A percentile compares a stretch with the other conserved stretches of the same genome.
Conservation (phyloP, 805 yeast species). For the Myxozyma neglecta region DNA sequence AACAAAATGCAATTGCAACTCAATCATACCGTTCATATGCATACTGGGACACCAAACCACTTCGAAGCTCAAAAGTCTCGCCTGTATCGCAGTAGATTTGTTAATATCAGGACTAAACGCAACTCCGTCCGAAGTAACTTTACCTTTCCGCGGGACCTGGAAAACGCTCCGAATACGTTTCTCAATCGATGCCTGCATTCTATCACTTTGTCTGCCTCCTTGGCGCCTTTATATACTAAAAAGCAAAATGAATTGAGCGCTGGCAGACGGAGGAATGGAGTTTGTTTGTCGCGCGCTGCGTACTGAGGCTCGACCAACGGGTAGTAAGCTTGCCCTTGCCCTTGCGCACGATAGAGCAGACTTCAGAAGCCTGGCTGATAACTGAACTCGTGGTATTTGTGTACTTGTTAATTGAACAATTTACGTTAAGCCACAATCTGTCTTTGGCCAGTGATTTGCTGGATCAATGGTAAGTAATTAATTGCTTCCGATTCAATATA, state of each 20-base stretch:
- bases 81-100: slow-evolving; percentile 42
- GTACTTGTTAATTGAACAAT: too few relatives aligned
- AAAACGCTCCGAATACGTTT: slow-evolving; percentile 56
- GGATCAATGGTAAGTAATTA: background rate
- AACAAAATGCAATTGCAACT: background rate
- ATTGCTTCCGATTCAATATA: background rate
- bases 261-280: background rate
- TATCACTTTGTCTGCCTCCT: background rate
- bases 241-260: background rate
- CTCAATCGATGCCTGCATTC: slow-evolving; percentile 45
- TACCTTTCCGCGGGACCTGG: slow-evolving; percentile 57
- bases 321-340: too few relatives aligned
- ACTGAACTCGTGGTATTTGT: too few relatives aligned
- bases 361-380: too few relatives aligned
- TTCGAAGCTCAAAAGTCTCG: slow-evolving; percentile 86
- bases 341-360: too few relatives aligned
- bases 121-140: background rate
- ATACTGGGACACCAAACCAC: slow-evolving; percentile 90
- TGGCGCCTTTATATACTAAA: background rate
- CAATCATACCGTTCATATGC: slow-evolving; percentile 62
- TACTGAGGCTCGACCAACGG: too few relatives aligned
- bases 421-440: too few relatives aligned
- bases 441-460: too few relatives aligned
- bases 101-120: background rate
- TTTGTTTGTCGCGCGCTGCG: too few relatives aligned